These are phyloP conservation scores for Pseudohalonectria lignicola DNA, from an alignment of 2,329 filamentous ascomycete species.

Conservation along the genomic window DNA sequence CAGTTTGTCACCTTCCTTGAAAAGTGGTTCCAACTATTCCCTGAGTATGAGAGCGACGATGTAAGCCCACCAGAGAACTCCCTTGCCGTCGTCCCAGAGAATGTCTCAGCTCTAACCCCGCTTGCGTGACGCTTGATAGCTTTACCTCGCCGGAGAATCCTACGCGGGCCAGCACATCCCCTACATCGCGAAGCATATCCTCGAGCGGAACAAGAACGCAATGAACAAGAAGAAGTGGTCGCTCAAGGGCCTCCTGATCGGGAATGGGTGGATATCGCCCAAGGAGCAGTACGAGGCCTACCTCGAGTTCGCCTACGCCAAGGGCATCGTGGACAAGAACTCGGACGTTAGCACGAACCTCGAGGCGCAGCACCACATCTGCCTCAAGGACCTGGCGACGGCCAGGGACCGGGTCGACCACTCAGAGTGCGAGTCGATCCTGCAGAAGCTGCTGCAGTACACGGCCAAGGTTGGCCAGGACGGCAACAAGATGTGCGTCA, in stretches of 20 bases:
- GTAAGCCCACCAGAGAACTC: too few species aligned
- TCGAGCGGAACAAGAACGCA: slow-evolving; percentile 69
- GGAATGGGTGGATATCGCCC: slow-evolving; percentile 95
- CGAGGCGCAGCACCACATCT: slow-evolving; percentile 58
- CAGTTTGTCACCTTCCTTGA: slow-evolving; percentile 85
- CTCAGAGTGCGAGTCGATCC: slow-evolving; percentile 61
- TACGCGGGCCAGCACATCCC: slow-evolving; percentile 96
- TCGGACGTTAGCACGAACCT: slow-evolving; percentile 53
- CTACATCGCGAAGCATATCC: slow-evolving; percentile 85
- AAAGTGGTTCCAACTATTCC: slow-evolving; percentile 84
- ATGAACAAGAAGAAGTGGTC: slow-evolving; percentile 52
- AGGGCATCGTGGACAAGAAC: slow-evolving; percentile 58
- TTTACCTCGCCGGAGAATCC: slow-evolving; percentile 93
- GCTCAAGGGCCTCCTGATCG: slow-evolving; percentile 77
- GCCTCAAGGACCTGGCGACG: slow-evolving; percentile 48
- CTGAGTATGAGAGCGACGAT: slow-evolving; percentile 84
- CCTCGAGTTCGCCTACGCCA: slow-evolving; percentile 68
- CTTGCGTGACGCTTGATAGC: slow-evolving; percentile 39
- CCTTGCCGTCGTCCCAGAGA: slow-evolving; percentile 12
- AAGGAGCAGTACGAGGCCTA: slow-evolving; percentile 84
- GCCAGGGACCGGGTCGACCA: slow-evolving; percentile 53
- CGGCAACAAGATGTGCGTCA: slow-evolving; percentile 53
- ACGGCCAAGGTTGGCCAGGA: slow-evolving; percentile 36
- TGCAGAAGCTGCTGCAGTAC: slow-evolving; percentile 59
- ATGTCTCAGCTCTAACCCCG: too few species aligned